Conservation (phyloP, 257 asterid species). For the Echites panduratus region DNA sequence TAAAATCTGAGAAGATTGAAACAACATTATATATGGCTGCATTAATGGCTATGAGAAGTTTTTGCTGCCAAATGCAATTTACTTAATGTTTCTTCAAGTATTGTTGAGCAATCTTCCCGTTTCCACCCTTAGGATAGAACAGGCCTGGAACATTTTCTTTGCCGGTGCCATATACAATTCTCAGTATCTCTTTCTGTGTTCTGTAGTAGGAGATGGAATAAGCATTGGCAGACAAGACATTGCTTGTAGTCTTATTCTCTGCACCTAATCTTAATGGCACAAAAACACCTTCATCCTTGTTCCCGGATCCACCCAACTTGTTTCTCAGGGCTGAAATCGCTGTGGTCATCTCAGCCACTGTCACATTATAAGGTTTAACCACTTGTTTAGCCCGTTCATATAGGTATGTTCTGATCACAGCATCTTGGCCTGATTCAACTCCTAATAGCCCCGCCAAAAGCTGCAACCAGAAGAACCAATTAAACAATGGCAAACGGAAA, state of each 20-base stretch:
- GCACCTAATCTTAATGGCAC: constrained; percentile 36
- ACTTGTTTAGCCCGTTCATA: constrained; percentile 24
- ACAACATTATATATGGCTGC: not conserved
- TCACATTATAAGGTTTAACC: constrained; percentile 32
- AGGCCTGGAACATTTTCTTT: constrained; percentile 36
- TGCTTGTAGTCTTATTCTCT: constrained; percentile 26
- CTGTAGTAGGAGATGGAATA: constrained; percentile 38
- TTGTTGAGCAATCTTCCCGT: constrained; percentile 39
- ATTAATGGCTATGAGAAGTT: no score
- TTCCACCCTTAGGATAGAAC: constrained; percentile 37
- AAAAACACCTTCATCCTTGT: constrained; percentile 40
- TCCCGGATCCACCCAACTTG: constrained; percentile 30
- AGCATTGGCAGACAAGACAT: constrained; percentile 34
- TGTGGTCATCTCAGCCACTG: constrained; percentile 34
- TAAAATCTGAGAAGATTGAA: not conserved
- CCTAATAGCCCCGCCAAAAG: constrained; percentile 42
- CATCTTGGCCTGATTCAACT: constrained; percentile 47
- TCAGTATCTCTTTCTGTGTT: constrained; percentile 31
- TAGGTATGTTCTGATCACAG: constrained; percentile 36
- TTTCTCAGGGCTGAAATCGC: constrained; percentile 37
- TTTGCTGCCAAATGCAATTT: not conserved
- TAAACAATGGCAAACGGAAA: not conserved
- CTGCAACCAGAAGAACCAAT: constrained; percentile 4
- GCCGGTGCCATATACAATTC: constrained; percentile 30
- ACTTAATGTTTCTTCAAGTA: not conserved